Base-by-base conservation (phyloP, 2,329 filamentous ascomycete species). In the Microcyclospora pomicola region DNA sequence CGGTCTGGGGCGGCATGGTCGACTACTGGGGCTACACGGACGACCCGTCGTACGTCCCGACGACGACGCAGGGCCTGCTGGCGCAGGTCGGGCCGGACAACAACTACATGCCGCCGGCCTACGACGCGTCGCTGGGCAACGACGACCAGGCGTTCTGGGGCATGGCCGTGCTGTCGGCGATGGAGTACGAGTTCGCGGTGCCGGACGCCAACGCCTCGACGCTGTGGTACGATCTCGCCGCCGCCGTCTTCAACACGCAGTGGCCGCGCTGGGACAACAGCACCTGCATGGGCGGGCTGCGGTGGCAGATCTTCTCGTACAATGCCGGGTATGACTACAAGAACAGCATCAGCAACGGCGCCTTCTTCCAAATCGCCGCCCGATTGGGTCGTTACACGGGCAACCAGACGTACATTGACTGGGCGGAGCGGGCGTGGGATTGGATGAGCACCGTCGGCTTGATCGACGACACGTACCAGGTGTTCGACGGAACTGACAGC, bases 251-350 rank as follows among this genome's bases (percentile, higher is more conserved):
- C 59, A 85, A 88, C 62, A 77, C 80, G 36, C 84, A 85, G 52
- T 75, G 73, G 2, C 60, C 61, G 14, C 73, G 83, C 15, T 88
- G 82, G 80, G 77, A 91, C 48, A 63, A 60, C 2, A 51, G 61
- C 0, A 67, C 66, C 1, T 93, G 85, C 58, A 66, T 63, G 34
- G 85, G 85, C 35, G 85, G 85, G 9, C 60, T 93, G 47, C 75
- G 80, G 45, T 93, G 86, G 86, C 85, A 93, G 62, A 81, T 92
- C 43, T 87, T 80, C 62, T 68, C 73, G 10, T 82, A 78, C 62
- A 86, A 86, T 62, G 73, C 45, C 40, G 83, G 83, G 5, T 75
- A 67, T 48, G 59, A 61, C 37, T 75, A 71, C 49, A 74, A 75
- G 47, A 75, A 75, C 47, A 65, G 67, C 15, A 69, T 75, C 43